These are phyloP conservation scores for Penicillium fimorum DNA, from an alignment of 495 filamentous ascomycete species.

Conservation along the genomic window DNA sequence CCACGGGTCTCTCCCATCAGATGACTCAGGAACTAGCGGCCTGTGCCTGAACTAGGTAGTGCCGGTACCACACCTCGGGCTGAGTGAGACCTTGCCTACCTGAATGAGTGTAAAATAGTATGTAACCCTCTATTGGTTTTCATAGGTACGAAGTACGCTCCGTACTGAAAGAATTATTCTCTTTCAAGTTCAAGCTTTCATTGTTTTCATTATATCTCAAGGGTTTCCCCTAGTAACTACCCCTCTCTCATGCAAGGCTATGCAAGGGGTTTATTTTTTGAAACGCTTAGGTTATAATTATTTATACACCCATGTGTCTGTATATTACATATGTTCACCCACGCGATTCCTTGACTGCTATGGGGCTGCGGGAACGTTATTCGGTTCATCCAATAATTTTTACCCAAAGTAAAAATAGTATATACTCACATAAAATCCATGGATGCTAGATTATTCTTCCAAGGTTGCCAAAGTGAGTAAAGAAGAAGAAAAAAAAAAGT, in stretches of 20 bases:
- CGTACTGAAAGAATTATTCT: not conserved
- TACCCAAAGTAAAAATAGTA: not conserved
- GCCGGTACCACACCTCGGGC: not conserved
- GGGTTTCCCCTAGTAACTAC: not conserved
- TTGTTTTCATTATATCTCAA: not conserved
- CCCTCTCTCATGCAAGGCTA: not conserved
- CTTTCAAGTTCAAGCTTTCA: not conserved
- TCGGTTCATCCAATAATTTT: not conserved
- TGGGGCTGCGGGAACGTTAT: not conserved
- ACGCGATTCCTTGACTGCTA: not conserved
- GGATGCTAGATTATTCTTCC: not conserved
- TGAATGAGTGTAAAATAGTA: not conserved
- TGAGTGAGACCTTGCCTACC: slow-evolving; percentile 1
- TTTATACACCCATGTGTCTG: not conserved
- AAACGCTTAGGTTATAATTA: not conserved
- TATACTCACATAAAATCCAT: not conserved
- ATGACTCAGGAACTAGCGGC: slow-evolving; percentile 12
- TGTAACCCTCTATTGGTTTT: not conserved
- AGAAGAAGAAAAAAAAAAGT: too few species aligned
- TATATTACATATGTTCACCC: not conserved
- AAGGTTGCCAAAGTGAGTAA: not conserved
- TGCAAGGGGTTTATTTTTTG: not conserved
- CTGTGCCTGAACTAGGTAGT: slow-evolving; percentile 7
- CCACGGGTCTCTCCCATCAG: not conserved
- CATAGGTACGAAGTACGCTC: too few species aligned